Evolutionary conservation across 1,284 basidiomycete species (phyloP), one percentile per base, ranked within the genome.

Genomic region (Sparassis latifolia): DNA sequence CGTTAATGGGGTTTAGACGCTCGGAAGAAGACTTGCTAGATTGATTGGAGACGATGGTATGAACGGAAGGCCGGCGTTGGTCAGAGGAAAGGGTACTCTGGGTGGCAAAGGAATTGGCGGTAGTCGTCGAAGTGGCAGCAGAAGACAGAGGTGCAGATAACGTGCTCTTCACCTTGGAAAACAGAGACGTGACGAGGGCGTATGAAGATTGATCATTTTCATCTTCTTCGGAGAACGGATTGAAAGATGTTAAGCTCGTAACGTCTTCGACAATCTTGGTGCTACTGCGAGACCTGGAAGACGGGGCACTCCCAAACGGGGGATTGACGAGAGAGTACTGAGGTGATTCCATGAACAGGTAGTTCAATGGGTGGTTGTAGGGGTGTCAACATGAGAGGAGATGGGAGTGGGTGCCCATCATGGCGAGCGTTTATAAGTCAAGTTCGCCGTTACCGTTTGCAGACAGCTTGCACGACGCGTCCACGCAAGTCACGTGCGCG

Each of bases 191-290:
- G 52, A 90, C 84, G 51, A 90, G 73, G 2, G 86, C 82, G 63
- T 89, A 89, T 10, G 86, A 88, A 5, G 87, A 86, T 59, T 87
- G 84, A 58, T 90, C 89, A 62, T 86, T 79, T 66, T 90, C 89
- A 63, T 91, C 89, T 65, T 91, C 89, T 62, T 90, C 87, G 10
- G 84, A 82, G 72, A 91, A 91, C 10, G 89, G 88, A 63, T 91
- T 91, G 73, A 85, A 89, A 45, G 86, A 87, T 31, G 88, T 90
- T 51, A 90, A 67, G 62, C 81, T 82, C 42, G 77, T 76, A 42
- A 84, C 74, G 70, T 87, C 86, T 64, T 89, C 87, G 30, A 66
- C 69, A 30, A 80, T 64, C 58, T 76, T 83, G 40, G 76, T 76
- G 62, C 74, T 82, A 66, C 79, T 83, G 55, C 81, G 76, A 20